Conservation (phyloP, 2,329 filamentous ascomycete species). For the Fusarium subglutinans region DNA sequence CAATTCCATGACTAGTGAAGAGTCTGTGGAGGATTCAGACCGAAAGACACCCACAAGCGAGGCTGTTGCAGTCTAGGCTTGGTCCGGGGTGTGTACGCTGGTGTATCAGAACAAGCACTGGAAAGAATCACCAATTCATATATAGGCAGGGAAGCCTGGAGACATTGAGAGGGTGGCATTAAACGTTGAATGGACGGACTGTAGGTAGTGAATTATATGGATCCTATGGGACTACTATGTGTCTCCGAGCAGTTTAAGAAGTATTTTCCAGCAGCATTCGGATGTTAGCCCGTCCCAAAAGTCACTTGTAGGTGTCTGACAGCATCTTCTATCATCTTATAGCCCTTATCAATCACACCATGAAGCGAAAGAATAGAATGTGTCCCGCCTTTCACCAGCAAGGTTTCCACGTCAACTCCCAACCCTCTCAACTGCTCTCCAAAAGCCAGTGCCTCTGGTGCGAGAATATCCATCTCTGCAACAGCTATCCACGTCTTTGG, state of each 20-base stretch:
- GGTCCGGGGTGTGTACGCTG: not conserved
- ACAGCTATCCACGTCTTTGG: conserved; percentile 47
- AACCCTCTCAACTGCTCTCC: conserved; percentile 39
- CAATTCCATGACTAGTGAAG: conserved; percentile 7
- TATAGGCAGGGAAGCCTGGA: not conserved
- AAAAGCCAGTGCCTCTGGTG: conserved; percentile 45
- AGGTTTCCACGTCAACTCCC: conserved; percentile 30
- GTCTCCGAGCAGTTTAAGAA: not conserved
- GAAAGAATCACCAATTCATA: not conserved
- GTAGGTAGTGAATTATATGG: not conserved
- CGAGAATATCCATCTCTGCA: conserved; percentile 47
- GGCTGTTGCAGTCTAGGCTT: conserved; percentile 15
- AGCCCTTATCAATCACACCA: conserved; percentile 35
- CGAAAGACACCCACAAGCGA: conserved; percentile 9
- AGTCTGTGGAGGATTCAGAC: conserved; percentile 16
- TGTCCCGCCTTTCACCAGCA: conserved; percentile 36
- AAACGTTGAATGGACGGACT: not conserved
- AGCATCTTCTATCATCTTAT: conserved; percentile 37
- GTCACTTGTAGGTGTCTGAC: conserved; percentile 30
- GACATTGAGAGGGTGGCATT: not conserved
- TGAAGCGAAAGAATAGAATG: conserved; percentile 43
- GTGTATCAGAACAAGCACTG: not conserved
- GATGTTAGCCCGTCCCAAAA: conserved; percentile 27
- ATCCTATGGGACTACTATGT: not conserved
- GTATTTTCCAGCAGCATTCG: not conserved